Evolutionary conservation across 768 basidiomycete genomes (phyloP).

Genomic region (Auriscalpium orientale): DNA sequence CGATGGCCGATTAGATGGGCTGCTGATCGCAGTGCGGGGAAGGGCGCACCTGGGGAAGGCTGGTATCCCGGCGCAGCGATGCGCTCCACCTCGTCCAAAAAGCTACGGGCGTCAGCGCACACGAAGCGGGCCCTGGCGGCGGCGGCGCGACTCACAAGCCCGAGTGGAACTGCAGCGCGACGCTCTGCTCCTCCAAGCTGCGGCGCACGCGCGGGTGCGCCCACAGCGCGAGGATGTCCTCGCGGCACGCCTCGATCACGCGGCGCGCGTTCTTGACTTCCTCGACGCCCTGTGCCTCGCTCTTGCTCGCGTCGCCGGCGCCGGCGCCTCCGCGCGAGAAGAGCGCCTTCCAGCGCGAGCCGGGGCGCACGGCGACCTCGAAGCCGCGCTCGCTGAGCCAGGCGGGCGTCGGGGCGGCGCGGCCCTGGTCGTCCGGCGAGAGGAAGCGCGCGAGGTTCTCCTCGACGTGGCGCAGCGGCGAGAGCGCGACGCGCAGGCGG

Average conservation of each 20-base stretch:
- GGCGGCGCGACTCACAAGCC: conserved; percentile 44
- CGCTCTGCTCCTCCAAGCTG: conserved; percentile 33
- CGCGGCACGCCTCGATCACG: conserved; percentile 44
- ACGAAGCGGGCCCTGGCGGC: not conserved
- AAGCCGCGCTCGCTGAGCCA: conserved; percentile 33
- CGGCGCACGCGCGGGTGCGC: conserved; percentile 35
- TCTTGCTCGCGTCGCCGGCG: conserved; percentile 12
- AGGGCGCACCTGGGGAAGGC: conserved; percentile 41
- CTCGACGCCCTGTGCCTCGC: conserved; percentile 14
- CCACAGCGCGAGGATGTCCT: conserved; percentile 53
- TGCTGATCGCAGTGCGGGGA: not conserved
- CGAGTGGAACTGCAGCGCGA: conserved; percentile 47
- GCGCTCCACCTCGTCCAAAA: conserved; percentile 47
- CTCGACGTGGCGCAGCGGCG: conserved; percentile 50
- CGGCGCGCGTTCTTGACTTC: conserved; percentile 36
- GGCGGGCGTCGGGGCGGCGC: conserved; percentile 12
- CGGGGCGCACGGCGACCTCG: conserved; percentile 40
- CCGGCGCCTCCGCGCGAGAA: conserved; percentile 19
- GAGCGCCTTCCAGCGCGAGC: conserved; percentile 41
- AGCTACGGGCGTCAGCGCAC: conserved; percentile 29
- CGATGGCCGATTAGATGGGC: not conserved
- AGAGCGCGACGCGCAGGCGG: conserved; percentile 40
- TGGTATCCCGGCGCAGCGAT: conserved; percentile 43
- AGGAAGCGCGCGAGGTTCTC: conserved; percentile 38
- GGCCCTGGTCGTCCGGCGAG: conserved; percentile 22